These are phyloP conservation scores for Beta vulgaris DNA, from an alignment of 148 eudicot genomes.

Conservation along the genomic window DNA sequence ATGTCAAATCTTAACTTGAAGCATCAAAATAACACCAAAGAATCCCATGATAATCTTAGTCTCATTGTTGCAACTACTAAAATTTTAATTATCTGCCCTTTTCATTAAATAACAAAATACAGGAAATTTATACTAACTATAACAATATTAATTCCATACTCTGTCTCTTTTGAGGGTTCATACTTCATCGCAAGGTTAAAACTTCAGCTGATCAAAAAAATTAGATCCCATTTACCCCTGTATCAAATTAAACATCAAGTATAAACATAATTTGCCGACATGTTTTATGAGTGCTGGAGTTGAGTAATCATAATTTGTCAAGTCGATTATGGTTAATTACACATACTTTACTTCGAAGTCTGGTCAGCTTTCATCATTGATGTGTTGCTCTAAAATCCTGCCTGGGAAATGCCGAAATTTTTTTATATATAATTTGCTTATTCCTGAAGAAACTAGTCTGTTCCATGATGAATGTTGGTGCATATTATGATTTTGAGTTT, in stretches of 20 bases:
- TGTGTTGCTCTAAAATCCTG: constrained; percentile 7
- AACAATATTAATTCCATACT: background rate
- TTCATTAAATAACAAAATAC: background rate
- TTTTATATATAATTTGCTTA: constrained; percentile 24
- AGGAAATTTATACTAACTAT: background rate
- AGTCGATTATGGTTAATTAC: constrained; percentile 12
- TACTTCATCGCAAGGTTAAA: background rate
- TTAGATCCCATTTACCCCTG: background rate
- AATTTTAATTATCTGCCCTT: background rate
- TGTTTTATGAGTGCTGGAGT: background rate
- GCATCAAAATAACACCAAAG: background rate
- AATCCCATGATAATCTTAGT: constrained; percentile 1
- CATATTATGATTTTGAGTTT: background rate
- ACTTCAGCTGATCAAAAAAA: background rate
- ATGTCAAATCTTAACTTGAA: background rate
- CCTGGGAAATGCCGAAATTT: constrained; percentile 9
- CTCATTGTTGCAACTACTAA: background rate
- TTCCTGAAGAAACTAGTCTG: constrained; percentile 25
- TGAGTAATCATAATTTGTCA: constrained; percentile 17
- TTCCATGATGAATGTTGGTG: constrained; percentile 9
- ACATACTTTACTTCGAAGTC: constrained; percentile 34
- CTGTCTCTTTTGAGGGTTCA: background rate
- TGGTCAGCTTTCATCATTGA: constrained; percentile 25
- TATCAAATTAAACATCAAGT: background rate
- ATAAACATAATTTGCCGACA: background rate